Percentiles rank a stretch among this genome's conserved stretches.
These are phyloP conservation scores for Pestalotiopsis sp. DNA, from an alignment of 2,329 filamentous ascomycete genomes.

Conservation along the genomic window DNA sequence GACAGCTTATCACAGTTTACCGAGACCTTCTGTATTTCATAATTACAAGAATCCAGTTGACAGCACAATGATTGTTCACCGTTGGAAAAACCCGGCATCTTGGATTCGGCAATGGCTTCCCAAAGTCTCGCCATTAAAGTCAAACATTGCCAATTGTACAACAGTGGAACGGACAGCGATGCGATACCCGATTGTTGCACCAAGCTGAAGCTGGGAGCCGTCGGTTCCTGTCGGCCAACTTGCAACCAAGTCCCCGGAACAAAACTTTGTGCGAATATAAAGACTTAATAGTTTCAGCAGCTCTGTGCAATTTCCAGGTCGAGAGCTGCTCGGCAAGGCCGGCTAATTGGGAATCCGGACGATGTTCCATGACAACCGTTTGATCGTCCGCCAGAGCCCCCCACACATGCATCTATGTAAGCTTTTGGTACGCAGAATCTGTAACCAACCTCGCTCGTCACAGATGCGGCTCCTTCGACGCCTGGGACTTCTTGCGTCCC, in stretches of 20 bases:
- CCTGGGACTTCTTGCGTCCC: neutral
- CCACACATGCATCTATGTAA: neutral
- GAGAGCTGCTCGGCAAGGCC: neutral
- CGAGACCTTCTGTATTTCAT: no score
- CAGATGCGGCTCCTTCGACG: neutral
- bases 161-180: no score
- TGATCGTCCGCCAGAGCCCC: neutral
- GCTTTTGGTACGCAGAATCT: neutral
- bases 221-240: neutral
- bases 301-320: neutral
- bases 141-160: neutral
- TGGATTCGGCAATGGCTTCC: neutral
- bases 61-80: no score
- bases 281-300: neutral
- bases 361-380: neutral
- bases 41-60: no score
- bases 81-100: neutral
- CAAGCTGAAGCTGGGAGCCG: neutral
- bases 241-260: neutral
- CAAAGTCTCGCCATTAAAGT: neutral
- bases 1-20: no score
- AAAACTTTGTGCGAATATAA: neutral
- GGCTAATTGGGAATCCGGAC: neutral
- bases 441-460: neutral
- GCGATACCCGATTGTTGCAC: no score